Conservation (phyloP, 75 land plant species). For the Pinus albicaulis region DNA sequence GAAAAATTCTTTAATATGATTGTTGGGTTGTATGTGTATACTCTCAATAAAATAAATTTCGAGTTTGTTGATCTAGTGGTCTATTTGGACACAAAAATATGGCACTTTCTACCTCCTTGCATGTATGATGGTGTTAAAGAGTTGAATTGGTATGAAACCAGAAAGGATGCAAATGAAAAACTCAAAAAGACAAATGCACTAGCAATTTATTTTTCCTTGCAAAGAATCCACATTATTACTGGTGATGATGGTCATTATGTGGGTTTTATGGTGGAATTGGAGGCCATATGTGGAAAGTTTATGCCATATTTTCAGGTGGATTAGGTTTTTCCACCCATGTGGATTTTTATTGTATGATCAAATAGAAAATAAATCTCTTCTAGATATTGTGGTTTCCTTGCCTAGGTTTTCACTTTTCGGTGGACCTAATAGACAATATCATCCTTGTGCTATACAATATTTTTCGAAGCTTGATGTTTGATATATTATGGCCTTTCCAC, state of each 20-base stretch:
- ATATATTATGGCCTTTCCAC: conserved; percentile 93
- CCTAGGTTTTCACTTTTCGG: conserved; percentile 98
- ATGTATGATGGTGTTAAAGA: conserved; percentile 96
- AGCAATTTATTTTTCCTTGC: conserved; percentile 72
- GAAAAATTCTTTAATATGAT: conserved; percentile 86
- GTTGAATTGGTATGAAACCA: conserved; percentile 97
- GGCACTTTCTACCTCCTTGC: too few relatives aligned
- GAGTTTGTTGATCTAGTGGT: conserved; percentile 85
- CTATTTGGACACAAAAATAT: conserved; percentile 89
- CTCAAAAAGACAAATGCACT: conserved; percentile 76
- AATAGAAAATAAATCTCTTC: conserved; percentile 75
- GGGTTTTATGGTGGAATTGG: conserved; percentile 97
- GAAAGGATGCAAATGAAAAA: too few relatives aligned
- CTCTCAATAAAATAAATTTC: conserved; percentile 60
- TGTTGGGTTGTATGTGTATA: conserved; percentile 89
- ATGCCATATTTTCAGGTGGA: conserved; percentile 97
- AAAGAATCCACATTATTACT: conserved; percentile 96
- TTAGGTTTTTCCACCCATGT: conserved; percentile 91
- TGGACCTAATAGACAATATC: conserved; percentile 97
- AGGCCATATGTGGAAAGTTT: conserved; percentile 93
- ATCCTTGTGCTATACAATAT: conserved; percentile 90
- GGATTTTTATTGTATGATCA: conserved; percentile 84
- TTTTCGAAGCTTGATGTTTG: conserved; percentile 91
- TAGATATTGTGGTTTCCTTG: conserved; percentile 82
- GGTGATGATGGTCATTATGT: conserved; percentile 98